Percentiles rank a stretch among this genome's conserved stretches.
Evolutionary conservation across 2,329 filamentous ascomycete genomes (phyloP).

Genomic region (Ramularia endophylla): DNA sequence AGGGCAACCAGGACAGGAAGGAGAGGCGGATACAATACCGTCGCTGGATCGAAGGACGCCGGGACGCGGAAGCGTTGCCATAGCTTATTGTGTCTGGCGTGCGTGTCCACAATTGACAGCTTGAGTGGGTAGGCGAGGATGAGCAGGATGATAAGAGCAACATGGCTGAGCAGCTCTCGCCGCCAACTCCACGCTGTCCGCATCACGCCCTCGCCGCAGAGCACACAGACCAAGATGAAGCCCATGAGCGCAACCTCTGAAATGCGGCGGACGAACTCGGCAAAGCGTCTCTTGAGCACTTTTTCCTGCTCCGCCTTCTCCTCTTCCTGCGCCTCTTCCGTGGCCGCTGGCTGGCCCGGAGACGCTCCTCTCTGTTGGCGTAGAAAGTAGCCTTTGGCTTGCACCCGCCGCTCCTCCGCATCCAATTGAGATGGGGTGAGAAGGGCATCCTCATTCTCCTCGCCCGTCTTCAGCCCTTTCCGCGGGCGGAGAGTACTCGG

Average conservation of each 20-base stretch:
- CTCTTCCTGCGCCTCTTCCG: constrained; percentile 29
- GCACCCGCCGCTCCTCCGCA: constrained; percentile 38
- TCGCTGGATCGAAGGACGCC: constrained; percentile 79
- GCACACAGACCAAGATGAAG: constrained; percentile 45
- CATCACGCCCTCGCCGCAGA: constrained; percentile 32
- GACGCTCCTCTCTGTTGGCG: constrained; percentile 17
- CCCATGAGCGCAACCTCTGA: constrained; percentile 51
- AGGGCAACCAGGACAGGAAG: constrained; percentile 73
- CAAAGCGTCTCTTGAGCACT: constrained; percentile 78
- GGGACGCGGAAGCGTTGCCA: constrained; percentile 56
- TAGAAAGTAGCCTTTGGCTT: constrained; percentile 33
- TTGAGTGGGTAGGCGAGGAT: constrained; percentile 31
- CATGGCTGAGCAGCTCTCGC: constrained; percentile 34
- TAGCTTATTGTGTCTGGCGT: constrained; percentile 27
- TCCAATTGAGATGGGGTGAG: constrained; percentile 45
- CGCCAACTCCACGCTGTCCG: constrained; percentile 31
- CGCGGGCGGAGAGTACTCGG: constrained; percentile 66
- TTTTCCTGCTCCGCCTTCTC: constrained; percentile 47
- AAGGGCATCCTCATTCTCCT: constrained; percentile 36
- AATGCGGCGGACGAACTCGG: constrained; percentile 69
- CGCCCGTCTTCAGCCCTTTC: constrained; percentile 66
- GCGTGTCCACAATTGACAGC: constrained; percentile 30
- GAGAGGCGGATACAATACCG: constrained; percentile 76
- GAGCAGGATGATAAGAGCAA: constrained; percentile 24
- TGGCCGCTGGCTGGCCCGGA: constrained; percentile 11